Conservation (phyloP, 345 rosid genomes). For the Carallia brachiata region DNA sequence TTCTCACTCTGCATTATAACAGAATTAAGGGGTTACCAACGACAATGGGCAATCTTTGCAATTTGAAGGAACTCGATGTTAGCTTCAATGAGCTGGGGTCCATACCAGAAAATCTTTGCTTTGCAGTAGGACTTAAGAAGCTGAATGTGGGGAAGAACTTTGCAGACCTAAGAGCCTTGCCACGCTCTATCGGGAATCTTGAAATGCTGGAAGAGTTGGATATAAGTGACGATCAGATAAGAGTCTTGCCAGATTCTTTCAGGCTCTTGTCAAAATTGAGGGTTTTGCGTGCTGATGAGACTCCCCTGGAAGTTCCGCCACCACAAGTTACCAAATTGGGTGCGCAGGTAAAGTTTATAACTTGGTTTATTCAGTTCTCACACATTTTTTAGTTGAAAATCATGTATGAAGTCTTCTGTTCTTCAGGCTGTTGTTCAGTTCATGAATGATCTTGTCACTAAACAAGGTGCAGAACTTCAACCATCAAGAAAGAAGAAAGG, state of each 20-base stretch:
- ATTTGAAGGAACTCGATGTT: slow-evolving; percentile 56
- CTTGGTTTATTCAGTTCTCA: not conserved
- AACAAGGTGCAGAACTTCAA: slow-evolving; percentile 20
- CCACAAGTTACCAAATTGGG: slow-evolving; percentile 46
- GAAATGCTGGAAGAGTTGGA: slow-evolving; percentile 72
- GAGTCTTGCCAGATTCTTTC: slow-evolving; percentile 53
- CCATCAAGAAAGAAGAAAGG: slow-evolving; percentile 31
- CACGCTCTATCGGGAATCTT: slow-evolving; percentile 60
- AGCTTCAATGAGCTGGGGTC: slow-evolving; percentile 66
- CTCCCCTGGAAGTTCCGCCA: slow-evolving; percentile 65
- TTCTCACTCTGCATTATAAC: slow-evolving; percentile 57
- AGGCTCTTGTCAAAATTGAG: slow-evolving; percentile 46
- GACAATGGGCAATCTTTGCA: slow-evolving; percentile 48
- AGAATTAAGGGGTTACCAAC: slow-evolving; percentile 60
- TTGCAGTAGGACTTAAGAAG: slow-evolving; percentile 46
- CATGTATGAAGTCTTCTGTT: slow-evolving; percentile 2
- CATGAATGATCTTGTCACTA: slow-evolving; percentile 44
- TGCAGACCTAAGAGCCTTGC: slow-evolving; percentile 62
- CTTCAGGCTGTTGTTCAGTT: slow-evolving; percentile 52
- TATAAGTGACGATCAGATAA: slow-evolving; percentile 60
- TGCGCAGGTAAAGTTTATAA: slow-evolving; percentile 46
- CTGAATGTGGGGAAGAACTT: slow-evolving; percentile 59
- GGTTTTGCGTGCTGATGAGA: slow-evolving; percentile 49
- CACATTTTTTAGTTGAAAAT: not conserved
- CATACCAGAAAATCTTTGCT: slow-evolving; percentile 56